Evolutionary conservation across 805 yeast species (phyloP).

Genomic region (Isabelozyma rhagii): DNA sequence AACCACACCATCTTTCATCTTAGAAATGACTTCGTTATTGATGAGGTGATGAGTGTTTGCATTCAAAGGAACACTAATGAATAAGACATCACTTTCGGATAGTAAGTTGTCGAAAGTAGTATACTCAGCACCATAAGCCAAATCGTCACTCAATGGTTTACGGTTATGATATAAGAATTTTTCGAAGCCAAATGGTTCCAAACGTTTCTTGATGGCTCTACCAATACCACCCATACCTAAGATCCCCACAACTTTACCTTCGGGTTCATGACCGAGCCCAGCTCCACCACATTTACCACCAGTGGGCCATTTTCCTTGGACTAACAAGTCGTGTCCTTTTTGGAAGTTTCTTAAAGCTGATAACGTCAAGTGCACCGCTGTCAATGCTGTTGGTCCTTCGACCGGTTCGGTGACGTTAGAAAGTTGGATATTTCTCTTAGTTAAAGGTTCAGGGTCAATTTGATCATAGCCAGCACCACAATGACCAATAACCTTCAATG

Average conservation of each 20-base stretch:
- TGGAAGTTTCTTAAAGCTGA: slow-evolving; percentile 70
- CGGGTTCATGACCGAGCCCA: slow-evolving; percentile 71
- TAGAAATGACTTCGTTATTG: slow-evolving; percentile 53
- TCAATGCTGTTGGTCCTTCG: slow-evolving; percentile 68
- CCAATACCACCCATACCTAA: slow-evolving; percentile 92
- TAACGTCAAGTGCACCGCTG: slow-evolving; percentile 60
- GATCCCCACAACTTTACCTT: slow-evolving; percentile 73
- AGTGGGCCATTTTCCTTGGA: slow-evolving; percentile 59
- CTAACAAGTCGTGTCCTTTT: slow-evolving; percentile 50
- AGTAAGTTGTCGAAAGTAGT: slow-evolving; percentile 69
- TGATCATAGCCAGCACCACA: slow-evolving; percentile 80
- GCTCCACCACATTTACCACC: slow-evolving; percentile 44
- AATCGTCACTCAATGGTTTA: slow-evolving; percentile 50
- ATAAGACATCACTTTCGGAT: slow-evolving; percentile 60
- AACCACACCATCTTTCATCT: slow-evolving; percentile 78
- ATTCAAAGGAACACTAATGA: slow-evolving; percentile 77
- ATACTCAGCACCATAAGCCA: slow-evolving; percentile 69
- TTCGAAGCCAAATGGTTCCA: slow-evolving; percentile 72
- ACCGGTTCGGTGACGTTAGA: slow-evolving; percentile 66
- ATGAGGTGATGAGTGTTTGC: slow-evolving; percentile 66
- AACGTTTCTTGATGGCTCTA: slow-evolving; percentile 68
- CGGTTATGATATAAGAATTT: slow-evolving; percentile 75
- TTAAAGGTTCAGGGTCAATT: slow-evolving; percentile 54
- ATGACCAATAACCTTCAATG: slow-evolving; percentile 54
- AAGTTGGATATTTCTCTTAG: slow-evolving; percentile 55